Base-by-base conservation (phyloP, 2,329 filamentous ascomycete species). In the Elsinoe perseae region DNA sequence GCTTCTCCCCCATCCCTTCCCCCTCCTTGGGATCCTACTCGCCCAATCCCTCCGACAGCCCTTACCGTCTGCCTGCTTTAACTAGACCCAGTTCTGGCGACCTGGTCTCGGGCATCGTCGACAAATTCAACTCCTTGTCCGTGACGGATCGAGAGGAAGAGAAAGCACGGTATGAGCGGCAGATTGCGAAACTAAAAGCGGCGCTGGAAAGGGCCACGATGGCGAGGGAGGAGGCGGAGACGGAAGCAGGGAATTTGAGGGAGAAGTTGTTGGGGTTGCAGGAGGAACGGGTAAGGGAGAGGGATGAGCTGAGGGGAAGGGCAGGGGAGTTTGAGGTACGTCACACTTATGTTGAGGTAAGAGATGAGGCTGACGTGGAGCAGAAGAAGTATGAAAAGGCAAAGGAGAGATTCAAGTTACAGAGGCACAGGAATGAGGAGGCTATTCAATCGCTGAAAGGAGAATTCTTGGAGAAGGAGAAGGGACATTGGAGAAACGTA, bases 71-170 rank as follows among this genome's bases (percentile, higher is more conserved):
- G 69, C 18, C 68, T 40, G 12, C 56, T 16, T 10, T 60, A 70
- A 38, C 63, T 68, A 18, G 68, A 67, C 25, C 70, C 72, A 14
- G 36, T n/a, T 56, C 68, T 68, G 36, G 53, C 27, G 53, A 56
- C 20, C 42, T 56, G 2, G 53, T 56, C 53, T 42, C 30, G 12
- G 73, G 73, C 38, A 70, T 78, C 65, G 85, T 87, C 60, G 83
- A 81, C 65, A 85, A 87, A 69, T 88, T 89, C 70, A 87, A 89
- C 72, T 80, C 77, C 57, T 75, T 89, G 32, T 79, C 84, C 57
- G 72, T 78, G 57, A 73, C 73, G 64, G 75, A 78, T 63, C 68
- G 69, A 56, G 70, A 74, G 54, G 69, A 67, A 18, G 69, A 71
- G 58, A 63, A 61, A 50, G 60, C 58, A 50, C 38, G 53, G 9